Conservation (phyloP, 2,329 filamentous ascomycete genomes). For the Ceratocystis variospora region DNA sequence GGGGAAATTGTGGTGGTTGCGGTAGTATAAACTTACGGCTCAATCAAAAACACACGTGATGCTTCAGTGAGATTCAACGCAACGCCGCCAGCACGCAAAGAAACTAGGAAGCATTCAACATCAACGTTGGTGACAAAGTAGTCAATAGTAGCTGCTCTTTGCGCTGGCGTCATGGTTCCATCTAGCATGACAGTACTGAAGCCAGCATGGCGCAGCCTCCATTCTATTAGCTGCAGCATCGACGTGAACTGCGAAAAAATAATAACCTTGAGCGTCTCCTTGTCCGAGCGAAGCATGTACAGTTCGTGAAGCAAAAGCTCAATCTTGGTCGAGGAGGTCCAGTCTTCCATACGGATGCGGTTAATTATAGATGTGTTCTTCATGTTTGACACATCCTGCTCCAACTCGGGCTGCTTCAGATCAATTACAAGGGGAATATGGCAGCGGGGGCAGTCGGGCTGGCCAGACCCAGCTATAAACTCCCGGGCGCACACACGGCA, state of each 20-base stretch:
- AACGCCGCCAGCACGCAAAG: conserved; percentile 88
- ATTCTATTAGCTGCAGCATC: conserved; percentile 94
- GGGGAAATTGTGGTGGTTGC: not conserved
- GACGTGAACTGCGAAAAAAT: conserved; percentile 96
- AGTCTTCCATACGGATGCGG: conserved; percentile 96
- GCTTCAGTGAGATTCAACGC: conserved; percentile 92
- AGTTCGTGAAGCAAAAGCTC: conserved; percentile 91
- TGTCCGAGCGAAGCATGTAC: conserved; percentile 80
- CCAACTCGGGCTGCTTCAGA: conserved; percentile 86
- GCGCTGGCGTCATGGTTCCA: conserved; percentile 88
- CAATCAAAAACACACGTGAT: conserved; percentile 86
- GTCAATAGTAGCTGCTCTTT: conserved; percentile 85
- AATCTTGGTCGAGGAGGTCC: conserved; percentile 97
- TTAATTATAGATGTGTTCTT: conserved; percentile 90
- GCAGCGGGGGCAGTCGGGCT: conserved; percentile 73
- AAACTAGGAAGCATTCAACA: conserved; percentile 92
- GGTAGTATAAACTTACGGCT: conserved; percentile 54
- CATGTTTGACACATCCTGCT: conserved; percentile 74
- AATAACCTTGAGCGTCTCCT: conserved; percentile 88
- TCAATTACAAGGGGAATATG: conserved; percentile 85
- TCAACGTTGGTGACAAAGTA: conserved; percentile 93
- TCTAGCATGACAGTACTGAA: conserved; percentile 98
- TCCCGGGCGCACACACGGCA: conserved; percentile 32
- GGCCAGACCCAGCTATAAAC: conserved; percentile 61
- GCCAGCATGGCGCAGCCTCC: conserved; percentile 88